Evolutionary conservation across 164 flowering plant species (phyloP).

Genomic region (Brasenia schreberi): DNA sequence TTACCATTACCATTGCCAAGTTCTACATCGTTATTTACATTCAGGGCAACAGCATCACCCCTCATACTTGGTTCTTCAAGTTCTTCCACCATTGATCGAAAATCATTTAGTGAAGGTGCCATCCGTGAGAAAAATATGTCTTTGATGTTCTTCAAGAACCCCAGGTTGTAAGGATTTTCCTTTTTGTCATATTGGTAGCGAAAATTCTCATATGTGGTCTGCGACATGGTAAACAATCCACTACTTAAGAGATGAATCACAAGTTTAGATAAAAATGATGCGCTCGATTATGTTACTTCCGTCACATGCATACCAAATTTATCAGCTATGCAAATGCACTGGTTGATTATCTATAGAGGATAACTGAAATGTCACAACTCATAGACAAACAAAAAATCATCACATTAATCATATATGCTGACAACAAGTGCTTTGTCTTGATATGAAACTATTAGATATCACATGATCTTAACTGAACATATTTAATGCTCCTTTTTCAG

Average conservation of each 20-base stretch:
- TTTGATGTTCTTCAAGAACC: conserved; percentile 35
- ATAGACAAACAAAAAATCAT: too few species aligned
- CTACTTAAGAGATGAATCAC: background rate
- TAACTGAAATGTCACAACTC: too few species aligned
- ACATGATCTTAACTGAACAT: too few species aligned
- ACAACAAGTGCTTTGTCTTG: too few species aligned
- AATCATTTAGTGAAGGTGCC: conserved; percentile 52
- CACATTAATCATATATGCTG: too few species aligned
- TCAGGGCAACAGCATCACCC: conserved; percentile 20
- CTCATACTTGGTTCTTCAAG: conserved; percentile 11
- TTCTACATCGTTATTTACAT: conserved; percentile 61
- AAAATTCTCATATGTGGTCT: conserved; percentile 96
- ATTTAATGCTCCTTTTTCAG: too few species aligned
- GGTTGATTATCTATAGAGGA: too few species aligned
- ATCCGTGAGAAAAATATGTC: conserved; percentile 42
- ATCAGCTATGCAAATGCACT: too few species aligned
- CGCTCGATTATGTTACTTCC: background rate
- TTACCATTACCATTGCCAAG: conserved; percentile 9
- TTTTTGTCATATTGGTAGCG: conserved; percentile 82
- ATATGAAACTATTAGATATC: too few species aligned
- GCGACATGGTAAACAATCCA: conserved; percentile 6
- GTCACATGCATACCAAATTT: background rate
- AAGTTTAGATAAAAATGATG: background rate
- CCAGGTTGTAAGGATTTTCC: conserved; percentile 63
- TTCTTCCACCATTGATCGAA: conserved; percentile 42